phyloP scores from a whole-genome alignment of 805 yeast genomes.

The Trichomonascus vanleenenianus region DNA sequence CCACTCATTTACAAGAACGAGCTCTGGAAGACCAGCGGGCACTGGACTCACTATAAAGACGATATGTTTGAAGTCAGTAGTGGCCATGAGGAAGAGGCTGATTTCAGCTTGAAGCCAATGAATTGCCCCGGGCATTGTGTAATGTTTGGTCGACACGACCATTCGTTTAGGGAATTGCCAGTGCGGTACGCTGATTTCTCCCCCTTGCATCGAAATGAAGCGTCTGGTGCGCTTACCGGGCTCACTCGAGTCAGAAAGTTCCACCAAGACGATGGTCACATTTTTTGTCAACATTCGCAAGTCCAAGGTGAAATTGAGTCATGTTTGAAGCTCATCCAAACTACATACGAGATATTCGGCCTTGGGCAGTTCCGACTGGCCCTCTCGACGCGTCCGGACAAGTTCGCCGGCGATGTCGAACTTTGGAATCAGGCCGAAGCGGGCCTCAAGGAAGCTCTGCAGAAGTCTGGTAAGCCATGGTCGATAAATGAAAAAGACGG shows the following conservation, averaged over 20 bases:
- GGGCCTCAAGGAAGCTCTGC: conserved; percentile 52
- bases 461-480: conserved; percentile 53
- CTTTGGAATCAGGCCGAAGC: conserved; percentile 83
- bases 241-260: conserved; percentile 88
- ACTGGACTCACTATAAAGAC: conserved; percentile 89
- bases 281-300: conserved; percentile 78
- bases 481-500: conserved; percentile 86
- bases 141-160: conserved; percentile 63
- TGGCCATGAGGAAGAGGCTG: conserved; percentile 33
- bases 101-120: conserved; percentile 81
- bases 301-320: conserved; percentile 63
- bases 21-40: conserved; percentile 89
- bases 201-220: conserved; percentile 88
- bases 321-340: conserved; percentile 64
- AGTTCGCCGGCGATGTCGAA: conserved; percentile 64
- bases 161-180: conserved; percentile 83
- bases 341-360: conserved; percentile 65
- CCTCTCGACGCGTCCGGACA: conserved; percentile 79
- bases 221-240: conserved; percentile 90
- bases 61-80: conserved; percentile 90
- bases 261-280: conserved; percentile 98
- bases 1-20: conserved; percentile 79
- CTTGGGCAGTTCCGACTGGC: conserved; percentile 50
- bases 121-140: conserved; percentile 74
- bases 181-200: conserved; percentile 81